Evolutionary conservation across 2,329 filamentous ascomycete genomes (phyloP).

Genomic region (Gremmenia infestans): DNA sequence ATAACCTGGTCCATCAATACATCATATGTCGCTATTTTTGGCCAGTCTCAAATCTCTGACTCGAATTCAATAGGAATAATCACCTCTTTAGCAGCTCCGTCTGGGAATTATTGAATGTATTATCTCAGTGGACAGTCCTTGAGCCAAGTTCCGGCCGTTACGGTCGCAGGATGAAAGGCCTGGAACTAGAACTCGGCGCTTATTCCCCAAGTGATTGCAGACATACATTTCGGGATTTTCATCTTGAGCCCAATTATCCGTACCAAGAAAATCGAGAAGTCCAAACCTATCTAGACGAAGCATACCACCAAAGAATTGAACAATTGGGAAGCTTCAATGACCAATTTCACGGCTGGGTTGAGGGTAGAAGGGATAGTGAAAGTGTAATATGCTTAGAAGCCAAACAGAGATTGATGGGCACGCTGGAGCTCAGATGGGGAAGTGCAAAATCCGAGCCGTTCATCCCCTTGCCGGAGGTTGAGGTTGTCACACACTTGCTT

Average conservation of each 20-base stretch:
- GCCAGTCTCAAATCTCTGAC: background rate
- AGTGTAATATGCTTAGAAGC: slow-evolving; percentile 8
- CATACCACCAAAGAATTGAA: slow-evolving; percentile 9
- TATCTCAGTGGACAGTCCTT: slow-evolving; percentile 12
- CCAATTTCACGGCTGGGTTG: slow-evolving; percentile 16
- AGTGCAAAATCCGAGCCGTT: slow-evolving; percentile 3
- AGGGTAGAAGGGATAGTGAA: slow-evolving; percentile 8
- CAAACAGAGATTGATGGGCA: slow-evolving; percentile 17
- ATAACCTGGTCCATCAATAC: slow-evolving; percentile 7
- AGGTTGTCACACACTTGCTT: slow-evolving; percentile 13
- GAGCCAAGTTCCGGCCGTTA: background rate
- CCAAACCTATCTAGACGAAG: background rate
- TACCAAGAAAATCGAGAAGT: slow-evolving; percentile 13
- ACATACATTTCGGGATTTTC: slow-evolving; percentile 17
- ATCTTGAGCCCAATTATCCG: slow-evolving; percentile 16
- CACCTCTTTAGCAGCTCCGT: slow-evolving; percentile 11
- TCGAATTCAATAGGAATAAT: slow-evolving; percentile 10
- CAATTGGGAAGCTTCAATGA: slow-evolving; percentile 16
- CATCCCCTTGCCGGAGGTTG: slow-evolving; percentile 11
- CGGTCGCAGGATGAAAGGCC: slow-evolving; percentile 6
- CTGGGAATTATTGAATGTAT: slow-evolving; percentile 9
- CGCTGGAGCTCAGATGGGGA: slow-evolving; percentile 9
- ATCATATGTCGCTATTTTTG: slow-evolving; percentile 5
- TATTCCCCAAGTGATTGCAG: slow-evolving; percentile 18
- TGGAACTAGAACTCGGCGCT: slow-evolving; percentile 18